phyloP scores from a whole-genome alignment of 73 alveolate species.

The Tetrahymena elliotti region DNA sequence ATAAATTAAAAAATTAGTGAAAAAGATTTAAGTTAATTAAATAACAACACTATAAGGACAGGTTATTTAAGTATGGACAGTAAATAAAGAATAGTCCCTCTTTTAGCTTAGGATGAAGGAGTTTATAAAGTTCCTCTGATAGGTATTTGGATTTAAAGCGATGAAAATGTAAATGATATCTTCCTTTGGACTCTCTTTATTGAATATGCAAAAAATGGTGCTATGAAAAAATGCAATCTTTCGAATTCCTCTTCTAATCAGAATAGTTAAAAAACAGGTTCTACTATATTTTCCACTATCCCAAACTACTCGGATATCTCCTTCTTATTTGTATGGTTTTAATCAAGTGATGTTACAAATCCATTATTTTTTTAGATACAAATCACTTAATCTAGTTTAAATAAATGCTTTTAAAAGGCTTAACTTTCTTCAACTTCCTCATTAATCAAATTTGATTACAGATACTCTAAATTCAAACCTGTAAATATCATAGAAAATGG shows the following conservation, averaged over 20 bases:
- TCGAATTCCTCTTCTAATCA: background rate
- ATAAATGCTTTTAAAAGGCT: background rate
- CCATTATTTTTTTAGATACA: background rate
- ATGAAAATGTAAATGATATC: background rate
- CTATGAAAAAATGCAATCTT: background rate
- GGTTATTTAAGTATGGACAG: background rate
- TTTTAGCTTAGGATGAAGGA: background rate
- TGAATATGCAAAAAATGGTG: background rate
- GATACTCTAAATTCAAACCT: background rate
- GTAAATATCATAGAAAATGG: background rate
- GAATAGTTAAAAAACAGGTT: background rate
- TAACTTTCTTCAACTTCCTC: background rate
- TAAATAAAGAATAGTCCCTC: background rate
- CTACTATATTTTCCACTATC: background rate
- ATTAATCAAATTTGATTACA: background rate
- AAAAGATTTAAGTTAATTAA: background rate
- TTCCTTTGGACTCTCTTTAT: background rate
- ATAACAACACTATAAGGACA: background rate
- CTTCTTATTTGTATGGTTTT: background rate
- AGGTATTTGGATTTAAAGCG: background rate
- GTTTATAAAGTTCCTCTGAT: background rate
- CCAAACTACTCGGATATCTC: background rate
- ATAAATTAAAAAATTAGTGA: background rate
- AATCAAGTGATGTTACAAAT: background rate
- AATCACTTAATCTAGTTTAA: background rate